Evolutionary conservation across 129 eudicot species (phyloP).

Genomic region (Flaveria bidentis): DNA sequence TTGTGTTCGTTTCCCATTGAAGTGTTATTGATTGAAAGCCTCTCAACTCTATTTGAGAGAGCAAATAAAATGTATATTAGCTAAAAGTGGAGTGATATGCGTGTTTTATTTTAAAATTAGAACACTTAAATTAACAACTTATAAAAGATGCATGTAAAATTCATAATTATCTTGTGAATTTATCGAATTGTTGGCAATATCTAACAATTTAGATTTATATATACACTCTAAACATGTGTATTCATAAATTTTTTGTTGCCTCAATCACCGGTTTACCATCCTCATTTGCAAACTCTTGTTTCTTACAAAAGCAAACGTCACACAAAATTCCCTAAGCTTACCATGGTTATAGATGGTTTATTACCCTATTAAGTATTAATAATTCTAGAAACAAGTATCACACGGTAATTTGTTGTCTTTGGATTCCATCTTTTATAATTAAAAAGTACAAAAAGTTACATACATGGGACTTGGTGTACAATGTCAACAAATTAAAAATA

Average conservation of each 20-base stretch:
- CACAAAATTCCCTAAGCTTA: too few relatives aligned
- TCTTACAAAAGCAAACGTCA: too few relatives aligned
- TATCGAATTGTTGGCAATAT: too few relatives aligned
- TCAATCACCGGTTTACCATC: too few relatives aligned
- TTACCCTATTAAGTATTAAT: neutral
- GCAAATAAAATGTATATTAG: neutral
- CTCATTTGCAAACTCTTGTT: too few relatives aligned
- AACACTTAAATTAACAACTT: neutral
- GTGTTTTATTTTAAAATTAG: neutral
- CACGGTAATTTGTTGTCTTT: too few relatives aligned
- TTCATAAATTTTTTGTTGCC: too few relatives aligned
- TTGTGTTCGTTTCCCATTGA: neutral
- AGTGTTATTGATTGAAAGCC: neutral
- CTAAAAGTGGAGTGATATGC: neutral
- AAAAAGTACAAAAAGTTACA: neutral
- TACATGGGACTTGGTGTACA: constrained; percentile 5
- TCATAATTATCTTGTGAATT: neutral
- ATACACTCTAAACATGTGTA: too few relatives aligned
- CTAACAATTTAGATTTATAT: too few relatives aligned
- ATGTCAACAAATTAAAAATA: constrained; percentile 5
- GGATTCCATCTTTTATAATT: too few relatives aligned
- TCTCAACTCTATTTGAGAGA: neutral
- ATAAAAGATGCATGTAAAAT: neutral
- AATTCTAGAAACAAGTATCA: constrained; percentile 9
- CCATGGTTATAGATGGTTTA: neutral